A percentile compares a stretch with the other conserved stretches of the same genome.
Conservation (phyloP, 225 moss, liverwort and hornwort species). For the Ulota crispa region DNA sequence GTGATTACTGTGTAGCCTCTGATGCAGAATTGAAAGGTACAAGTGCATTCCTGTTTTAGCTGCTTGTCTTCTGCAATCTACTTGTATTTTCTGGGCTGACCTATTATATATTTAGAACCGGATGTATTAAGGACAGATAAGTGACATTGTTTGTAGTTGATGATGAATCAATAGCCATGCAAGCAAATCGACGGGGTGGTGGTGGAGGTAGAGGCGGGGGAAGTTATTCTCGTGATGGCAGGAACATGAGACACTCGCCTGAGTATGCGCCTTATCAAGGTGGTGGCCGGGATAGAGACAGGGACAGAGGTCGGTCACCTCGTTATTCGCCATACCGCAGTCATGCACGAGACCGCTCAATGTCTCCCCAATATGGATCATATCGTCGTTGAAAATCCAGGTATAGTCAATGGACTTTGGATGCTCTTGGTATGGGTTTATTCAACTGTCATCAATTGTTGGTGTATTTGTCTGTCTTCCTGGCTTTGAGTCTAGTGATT, state of each 20-base stretch:
- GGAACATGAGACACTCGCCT: conserved; percentile 84
- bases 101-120: not conserved
- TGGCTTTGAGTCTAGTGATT: not conserved
- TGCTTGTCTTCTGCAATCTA: not conserved
- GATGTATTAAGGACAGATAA: not conserved
- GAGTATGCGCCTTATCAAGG: conserved; percentile 89
- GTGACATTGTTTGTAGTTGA: conserved; percentile 16
- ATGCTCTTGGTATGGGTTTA: not conserved
- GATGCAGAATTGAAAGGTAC: not conserved
- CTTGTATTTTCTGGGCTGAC: not conserved
- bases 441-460: not conserved
- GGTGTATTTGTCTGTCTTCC: not conserved
- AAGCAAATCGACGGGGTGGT: conserved; percentile 78
- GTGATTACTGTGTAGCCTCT: not conserved
- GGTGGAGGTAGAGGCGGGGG: conserved; percentile 79
- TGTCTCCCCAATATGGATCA: conserved; percentile 77
- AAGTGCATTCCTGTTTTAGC: not conserved
- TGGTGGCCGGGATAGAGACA: conserved; percentile 59
- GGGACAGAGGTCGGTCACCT: conserved; percentile 55
- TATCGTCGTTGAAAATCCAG: conserved; percentile 66
- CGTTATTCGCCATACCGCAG: conserved; percentile 90
- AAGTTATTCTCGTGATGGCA: conserved; percentile 72
- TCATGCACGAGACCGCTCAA: conserved; percentile 82
- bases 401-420: not conserved
- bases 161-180: conserved; percentile 64